Evolutionary conservation across 2,329 filamentous ascomycete genomes (phyloP), one percentile per base, ranked within the genome.

Genomic region (Fusarium camptoceras): DNA sequence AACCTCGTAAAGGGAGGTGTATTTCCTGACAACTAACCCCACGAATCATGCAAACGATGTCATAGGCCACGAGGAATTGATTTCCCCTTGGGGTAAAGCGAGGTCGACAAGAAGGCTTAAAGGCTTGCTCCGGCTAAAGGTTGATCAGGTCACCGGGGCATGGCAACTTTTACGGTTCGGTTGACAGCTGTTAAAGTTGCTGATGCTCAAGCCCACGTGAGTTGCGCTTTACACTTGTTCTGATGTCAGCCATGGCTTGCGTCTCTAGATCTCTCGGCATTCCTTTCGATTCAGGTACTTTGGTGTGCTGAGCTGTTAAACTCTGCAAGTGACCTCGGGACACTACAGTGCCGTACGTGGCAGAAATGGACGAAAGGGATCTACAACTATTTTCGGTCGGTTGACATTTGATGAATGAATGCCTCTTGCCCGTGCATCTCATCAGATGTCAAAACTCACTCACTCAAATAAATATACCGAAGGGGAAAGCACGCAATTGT

Each of bases 261-360:
- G 47, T 50, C 65, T 65, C 50, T 42, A 66, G 66, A 69, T 69
- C 66, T 69, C 60, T 70, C 66, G 39, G 60, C 66, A 69, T 69
- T 69, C 66, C 66, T 51, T 48, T 66, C 60, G 66, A 66, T 70
- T 60, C 55, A 66, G 66, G 55, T 14, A 53, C 61, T 62, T 50
- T 60, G 43, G 48, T 28, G 27, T 64, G 43, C 47, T 65, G 48
- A 44, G 37, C 27, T 46, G 47, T 53, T 34, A 49, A 37, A 54
- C 24, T 44, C 49, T 47, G 50, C 64, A 48, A 62, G 47, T 67
- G 62, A 67, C 62, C 62, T 59, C 22, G 55, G 27, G 34, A 42
- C 25, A 41, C 48, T 50, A 25, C 28, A 18, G 15, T 49, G 24
- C 30, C 42, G 34, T 37, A 43, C 54, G 50, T 65, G 55, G 55